Evolutionary conservation across 2,329 filamentous ascomycete genomes (phyloP).

Genomic region (Claviceps sp.): DNA sequence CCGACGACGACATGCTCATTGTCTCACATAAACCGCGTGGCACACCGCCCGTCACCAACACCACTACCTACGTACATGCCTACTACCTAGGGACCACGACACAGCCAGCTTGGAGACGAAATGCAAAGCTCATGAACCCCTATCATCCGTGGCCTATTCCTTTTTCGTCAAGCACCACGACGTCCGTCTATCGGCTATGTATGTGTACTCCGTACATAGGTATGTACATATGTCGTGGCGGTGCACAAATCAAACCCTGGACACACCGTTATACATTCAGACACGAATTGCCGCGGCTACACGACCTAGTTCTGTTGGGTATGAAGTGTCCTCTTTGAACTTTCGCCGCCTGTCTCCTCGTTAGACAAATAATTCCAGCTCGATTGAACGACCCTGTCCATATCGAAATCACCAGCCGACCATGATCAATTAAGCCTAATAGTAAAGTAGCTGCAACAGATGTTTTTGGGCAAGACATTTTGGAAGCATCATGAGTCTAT

Average conservation of each 20-base stretch:
- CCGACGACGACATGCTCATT: too few relatives aligned
- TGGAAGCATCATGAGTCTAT: neutral
- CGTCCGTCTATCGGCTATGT: neutral
- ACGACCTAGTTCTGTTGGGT: neutral
- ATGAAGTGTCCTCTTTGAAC: neutral
- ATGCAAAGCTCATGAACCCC: too few relatives aligned
- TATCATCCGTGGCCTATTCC: too few relatives aligned
- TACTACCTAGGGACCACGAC: too few relatives aligned
- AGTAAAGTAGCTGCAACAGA: neutral
- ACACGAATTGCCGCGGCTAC: neutral
- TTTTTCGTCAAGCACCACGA: neutral
- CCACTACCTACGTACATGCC: too few relatives aligned
- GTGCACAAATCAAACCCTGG: neutral
- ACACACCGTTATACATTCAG: neutral
- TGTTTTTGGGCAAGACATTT: neutral
- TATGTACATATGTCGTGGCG: neutral
- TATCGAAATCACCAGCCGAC: neutral
- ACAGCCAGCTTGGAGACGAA: too few relatives aligned
- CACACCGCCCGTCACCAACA: too few relatives aligned
- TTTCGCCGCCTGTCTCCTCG: neutral
- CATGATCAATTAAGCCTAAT: neutral
- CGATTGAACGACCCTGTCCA: neutral
- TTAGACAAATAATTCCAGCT: neutral
- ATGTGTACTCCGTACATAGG: too few relatives aligned
- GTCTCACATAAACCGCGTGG: too few relatives aligned